Evolutionary conservation across 1,139 yeast genomes (phyloP), one percentile per base, ranked within the genome.

Genomic region (Sugiyamaella japonica): DNA sequence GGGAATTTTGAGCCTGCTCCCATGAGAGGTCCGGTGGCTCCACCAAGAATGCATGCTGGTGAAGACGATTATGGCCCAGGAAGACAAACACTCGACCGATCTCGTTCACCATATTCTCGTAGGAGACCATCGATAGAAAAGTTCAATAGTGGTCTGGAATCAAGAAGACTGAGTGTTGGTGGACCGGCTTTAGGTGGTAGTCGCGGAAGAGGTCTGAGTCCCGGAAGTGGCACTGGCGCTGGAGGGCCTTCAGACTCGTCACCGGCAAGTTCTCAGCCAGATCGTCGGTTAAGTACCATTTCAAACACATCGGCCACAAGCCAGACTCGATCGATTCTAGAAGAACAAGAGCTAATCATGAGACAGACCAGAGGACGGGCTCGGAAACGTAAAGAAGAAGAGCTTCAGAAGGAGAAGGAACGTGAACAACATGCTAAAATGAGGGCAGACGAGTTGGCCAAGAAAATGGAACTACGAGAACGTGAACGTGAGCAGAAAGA

Each of bases 271-370:
- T 20, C 15, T 48, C 45, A 17, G 6, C 49, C 39, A 23, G 34
- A n/a, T 20, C 45, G 51, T 7, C 38, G 51, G 9, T 28, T 32
- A 31, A 48, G 51, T 20, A n/a, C 51, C 3, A 46, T 48, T 3
- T 48, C 51, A 7, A 48, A 15, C 13, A 15, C 45, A 8, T 48
- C 51, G 4, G 9, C 39, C 34, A 20, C 49, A 7, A 37, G 49
- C 32, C 40, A 45, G 25, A 28, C 29, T 23, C 41, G 45, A 38
- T 54, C 60, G 2, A 52, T 61, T n/a, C 34, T 59, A 28, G 67
- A 64, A 32, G 63, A 64, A 46, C 76, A 73, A 56, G 68, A 70
- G 47, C 68, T 66, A 37, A 56, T 61, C 16, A 72, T 73, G 76
- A 57, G 63, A 15, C 60, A 60, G 23, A 64, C 69, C 6, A 60